Conservation (phyloP, 2,329 filamentous ascomycete genomes). For the Bipolaris sorokiniana region DNA sequence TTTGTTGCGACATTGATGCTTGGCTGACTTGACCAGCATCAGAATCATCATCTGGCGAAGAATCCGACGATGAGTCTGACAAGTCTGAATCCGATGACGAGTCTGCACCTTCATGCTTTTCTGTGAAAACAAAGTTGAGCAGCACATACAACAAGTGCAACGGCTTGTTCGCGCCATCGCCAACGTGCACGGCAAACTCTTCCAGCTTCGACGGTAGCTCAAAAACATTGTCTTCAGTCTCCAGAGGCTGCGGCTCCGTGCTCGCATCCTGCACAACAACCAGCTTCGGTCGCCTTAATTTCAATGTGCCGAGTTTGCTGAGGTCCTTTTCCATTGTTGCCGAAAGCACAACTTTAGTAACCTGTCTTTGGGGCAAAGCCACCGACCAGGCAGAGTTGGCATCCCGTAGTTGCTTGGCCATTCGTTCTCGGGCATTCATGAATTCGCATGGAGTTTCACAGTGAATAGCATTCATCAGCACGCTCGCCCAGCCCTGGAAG, state of each 20-base stretch:
- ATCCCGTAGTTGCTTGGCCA: constrained; percentile 53
- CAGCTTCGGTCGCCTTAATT: constrained; percentile 74
- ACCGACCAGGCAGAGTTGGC: constrained; percentile 43
- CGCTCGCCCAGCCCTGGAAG: constrained; percentile 87
- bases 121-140: constrained; percentile 56
- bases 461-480: constrained; percentile 67
- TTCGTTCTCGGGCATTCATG: constrained; percentile 60
- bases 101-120: constrained; percentile 10
- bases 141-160: constrained; percentile 84
- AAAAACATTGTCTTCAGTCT: constrained; percentile 51
- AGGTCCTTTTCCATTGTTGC: constrained; percentile 91
- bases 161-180: constrained; percentile 65
- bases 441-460: constrained; percentile 55
- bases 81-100: background rate
- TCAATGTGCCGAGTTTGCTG: constrained; percentile 76
- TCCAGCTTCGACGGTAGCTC: constrained; percentile 62
- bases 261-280: constrained; percentile 70
- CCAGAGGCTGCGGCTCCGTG: constrained; percentile 27
- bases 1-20: constrained; percentile 27
- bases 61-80: background rate
- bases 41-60: constrained; percentile 18
- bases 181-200: constrained; percentile 58
- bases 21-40: constrained; percentile 4
- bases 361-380: constrained; percentile 45
- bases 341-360: constrained; percentile 85